Conservation (phyloP, 2,329 filamentous ascomycete genomes). For the Stachybotrys echinatus region DNA sequence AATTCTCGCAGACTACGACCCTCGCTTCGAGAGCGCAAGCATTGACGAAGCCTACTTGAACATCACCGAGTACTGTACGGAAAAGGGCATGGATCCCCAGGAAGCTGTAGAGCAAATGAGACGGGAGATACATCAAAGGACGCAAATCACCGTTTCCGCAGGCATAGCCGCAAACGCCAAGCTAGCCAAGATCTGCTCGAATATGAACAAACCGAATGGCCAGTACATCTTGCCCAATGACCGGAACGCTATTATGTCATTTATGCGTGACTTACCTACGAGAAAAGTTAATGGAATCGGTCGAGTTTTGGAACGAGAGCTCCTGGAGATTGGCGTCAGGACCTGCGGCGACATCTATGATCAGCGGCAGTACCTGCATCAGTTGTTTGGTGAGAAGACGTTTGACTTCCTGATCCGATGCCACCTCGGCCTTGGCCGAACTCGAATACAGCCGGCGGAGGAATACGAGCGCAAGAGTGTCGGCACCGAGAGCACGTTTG, state of each 20-base stretch:
- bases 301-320: constrained; percentile 84
- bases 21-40: constrained; percentile 85
- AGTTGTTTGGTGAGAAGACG: constrained; percentile 86
- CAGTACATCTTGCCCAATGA: constrained; percentile 75
- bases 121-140: constrained; percentile 66
- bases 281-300: constrained; percentile 95
- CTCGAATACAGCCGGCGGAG: constrained; percentile 77
- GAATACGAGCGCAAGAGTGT: constrained; percentile 91
- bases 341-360: constrained; percentile 84
- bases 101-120: constrained; percentile 75
- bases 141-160: constrained; percentile 84
- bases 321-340: constrained; percentile 80
- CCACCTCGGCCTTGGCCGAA: constrained; percentile 81
- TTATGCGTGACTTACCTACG: constrained; percentile 78
- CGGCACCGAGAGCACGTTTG: constrained; percentile 88
- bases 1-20: constrained; percentile 81
- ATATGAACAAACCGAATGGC: constrained; percentile 94
- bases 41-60: constrained; percentile 97
- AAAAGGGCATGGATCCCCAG: constrained; percentile 62
- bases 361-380: constrained; percentile 66
- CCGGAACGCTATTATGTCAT: constrained; percentile 69
- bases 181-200: constrained; percentile 91
- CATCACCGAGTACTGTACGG: constrained; percentile 77
- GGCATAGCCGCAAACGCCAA: constrained; percentile 92
- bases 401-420: constrained; percentile 81